Conservation (phyloP, 148 eudicot genomes). For the Dianthus caryophyllus region DNA sequence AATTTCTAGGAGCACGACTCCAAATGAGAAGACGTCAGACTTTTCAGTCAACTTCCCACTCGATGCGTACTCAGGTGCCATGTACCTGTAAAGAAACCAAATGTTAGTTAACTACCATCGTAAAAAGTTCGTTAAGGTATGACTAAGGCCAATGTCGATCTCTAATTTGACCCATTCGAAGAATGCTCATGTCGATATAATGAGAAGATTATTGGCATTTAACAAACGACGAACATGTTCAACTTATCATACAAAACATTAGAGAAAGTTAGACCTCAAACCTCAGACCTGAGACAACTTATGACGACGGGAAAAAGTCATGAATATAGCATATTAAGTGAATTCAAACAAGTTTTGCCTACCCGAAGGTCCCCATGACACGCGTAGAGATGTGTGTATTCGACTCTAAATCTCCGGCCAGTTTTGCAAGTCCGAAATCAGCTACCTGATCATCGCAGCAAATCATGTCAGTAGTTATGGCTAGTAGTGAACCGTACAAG, state of each 20-base stretch:
- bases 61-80: conserved; percentile 98
- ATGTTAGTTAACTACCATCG: not conserved
- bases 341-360: conserved; percentile 4
- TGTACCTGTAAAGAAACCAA: conserved; percentile 46
- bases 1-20: conserved; percentile 90
- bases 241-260: no score
- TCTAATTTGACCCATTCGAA: no score
- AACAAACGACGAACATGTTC: no score
- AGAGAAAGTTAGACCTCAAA: no score
- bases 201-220: no score
- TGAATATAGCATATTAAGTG: no score
- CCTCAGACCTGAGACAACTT: no score
- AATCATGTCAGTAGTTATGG: not conserved
- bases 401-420: conserved; percentile 44
- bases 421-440: conserved; percentile 49
- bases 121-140: no score
- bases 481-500: not conserved
- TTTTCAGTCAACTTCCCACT: conserved; percentile 93
- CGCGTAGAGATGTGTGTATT: conserved; percentile 49
- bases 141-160: not conserved
- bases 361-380: conserved; percentile 58
- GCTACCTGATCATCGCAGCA: conserved; percentile 32
- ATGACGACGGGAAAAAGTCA: no score
- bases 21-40: conserved; percentile 90
- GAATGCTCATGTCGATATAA: no score